Evolutionary conservation across 106 monocot genomes (phyloP), one percentile per base, ranked within the genome.

Genomic region (Xerophyta viscosa): DNA sequence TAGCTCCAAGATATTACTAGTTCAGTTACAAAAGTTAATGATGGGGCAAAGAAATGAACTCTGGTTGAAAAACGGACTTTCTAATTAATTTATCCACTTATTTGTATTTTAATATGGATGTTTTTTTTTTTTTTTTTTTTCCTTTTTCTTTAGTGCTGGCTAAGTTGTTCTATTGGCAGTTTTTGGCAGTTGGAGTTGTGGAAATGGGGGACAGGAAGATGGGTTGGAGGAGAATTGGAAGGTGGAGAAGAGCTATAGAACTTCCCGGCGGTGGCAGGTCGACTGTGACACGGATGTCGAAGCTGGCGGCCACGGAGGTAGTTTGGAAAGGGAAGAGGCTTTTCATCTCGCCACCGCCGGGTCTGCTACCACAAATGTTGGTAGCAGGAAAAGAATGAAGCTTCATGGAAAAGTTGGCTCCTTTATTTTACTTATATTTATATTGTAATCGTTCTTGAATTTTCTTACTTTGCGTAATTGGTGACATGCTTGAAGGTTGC

Each of bases 361-460:
- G 22, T 46, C 26, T 42, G 23, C 39, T 37, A 41, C 15, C 23
- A 60, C 15, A 28, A 29, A 37, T n/a, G 42, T 45, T 2, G 29
- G 20, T 22, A 52, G 51, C 52, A 41, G 75, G 54, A 76, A 65
- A 47, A 69, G 62, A 59, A 15, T 67, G 20, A 58, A 39, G 64
- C 52, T 41, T 46, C 60, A 20, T 52, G 75, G 58, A 24, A 76
- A 69, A 63, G 75, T 76, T 49, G 11, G 33, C 11, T 33, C 33
- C 33, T 33, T 33, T 5, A 6, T 5, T 33, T 11, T 33, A 6
- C 11, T 33, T 33, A 6, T 33, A 5, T 33, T 33, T 33, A 6
- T 11, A 5, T 11, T 33, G 5, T 33, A 5, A 6, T 33, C 11
- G 5, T 33, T 33, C 33, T 33, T 33, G 7, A 6, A 12, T 56